These are phyloP conservation scores for Colletotrichum sp. DNA, from an alignment of 2,329 filamentous ascomycete species.

Conservation along the genomic window DNA sequence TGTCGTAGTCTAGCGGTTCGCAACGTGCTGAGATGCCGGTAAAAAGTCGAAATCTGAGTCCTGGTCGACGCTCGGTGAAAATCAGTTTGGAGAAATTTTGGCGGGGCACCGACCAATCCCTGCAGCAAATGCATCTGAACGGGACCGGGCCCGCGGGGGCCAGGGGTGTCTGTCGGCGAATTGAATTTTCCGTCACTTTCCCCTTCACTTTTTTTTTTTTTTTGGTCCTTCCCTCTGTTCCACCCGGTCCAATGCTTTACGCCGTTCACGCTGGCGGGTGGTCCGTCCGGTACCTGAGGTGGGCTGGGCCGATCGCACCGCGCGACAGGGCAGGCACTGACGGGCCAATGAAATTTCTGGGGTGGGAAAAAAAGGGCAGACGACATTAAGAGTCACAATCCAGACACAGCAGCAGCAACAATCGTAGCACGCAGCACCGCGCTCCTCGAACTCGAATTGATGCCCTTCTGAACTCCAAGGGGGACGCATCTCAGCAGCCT, in stretches of 20 bases:
- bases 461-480: neutral
- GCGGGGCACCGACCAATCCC: constrained; percentile 22
- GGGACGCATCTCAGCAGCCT: neutral
- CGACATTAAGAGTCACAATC: neutral
- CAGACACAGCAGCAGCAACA: neutral
- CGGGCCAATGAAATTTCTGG: neutral
- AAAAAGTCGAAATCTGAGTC: neutral
- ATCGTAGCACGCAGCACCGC: neutral
- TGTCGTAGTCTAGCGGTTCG: neutral
- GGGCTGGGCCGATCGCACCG: constrained; percentile 9
- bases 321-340: neutral
- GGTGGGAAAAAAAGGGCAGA: neutral
- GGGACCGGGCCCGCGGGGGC: neutral
- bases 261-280: neutral
- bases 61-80: neutral
- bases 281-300: neutral
- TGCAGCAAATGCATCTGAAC: constrained; percentile 14
- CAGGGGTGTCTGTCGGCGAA: constrained; percentile 4
- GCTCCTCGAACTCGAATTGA: neutral
- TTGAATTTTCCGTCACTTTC: constrained; percentile 12
- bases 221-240: neutral
- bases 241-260: neutral
- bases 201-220: neutral
- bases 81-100: constrained; percentile 22
- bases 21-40: neutral